Evolutionary conservation across 495 filamentous ascomycete genomes (phyloP), one percentile per base, ranked within the genome.

Genomic region (Lasiosphaeris hirsuta): DNA sequence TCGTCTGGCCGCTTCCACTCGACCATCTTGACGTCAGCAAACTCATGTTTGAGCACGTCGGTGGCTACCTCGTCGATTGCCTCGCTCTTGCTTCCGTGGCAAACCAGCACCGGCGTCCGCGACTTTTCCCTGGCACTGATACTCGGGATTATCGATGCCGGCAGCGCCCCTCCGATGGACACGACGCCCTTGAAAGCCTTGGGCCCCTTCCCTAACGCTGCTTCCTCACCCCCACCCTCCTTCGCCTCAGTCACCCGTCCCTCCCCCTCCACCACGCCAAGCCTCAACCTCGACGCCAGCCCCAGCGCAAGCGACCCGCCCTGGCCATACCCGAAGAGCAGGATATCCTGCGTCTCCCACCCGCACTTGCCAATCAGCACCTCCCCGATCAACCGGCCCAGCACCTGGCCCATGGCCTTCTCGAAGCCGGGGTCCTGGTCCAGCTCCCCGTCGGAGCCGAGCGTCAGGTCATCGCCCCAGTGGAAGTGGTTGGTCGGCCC

Each of bases 401-500:
- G 54, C 4, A 93, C 61, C 3, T 86, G 43, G 7, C 61, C 51
- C 19, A 72, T 73, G 0, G 84, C 74, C 10, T 76, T 78, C 15
- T 72, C 68, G 61, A 96, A 93, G 0, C 92, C 91, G 0, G 89
- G 83, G 63, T 96, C 93, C 19, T 85, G 75, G 44, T 96, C 90
- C 35, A 96, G 73, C 0, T 78, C 81, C 1, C 87, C 89, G 77
- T 81, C 1, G 72, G 61, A 5, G 73, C 60, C 83, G 47, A 96
- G 83, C 2, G 79, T 65, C 35, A 98, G 71, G 66, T 98, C 93
- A 69, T 97, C 90, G 49, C 92, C 92, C 93, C 92, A 97, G 72
- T 97, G 91, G 67, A 85, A 97, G 18, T 75, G 61, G 1, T 13
- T 51, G 11, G 57, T 53, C 19, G 57, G 58, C 0, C 48, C 51